These are phyloP conservation scores for Ganoderma leucocontextum DNA, from an alignment of 1,284 basidiomycete species.

Conservation along the genomic window DNA sequence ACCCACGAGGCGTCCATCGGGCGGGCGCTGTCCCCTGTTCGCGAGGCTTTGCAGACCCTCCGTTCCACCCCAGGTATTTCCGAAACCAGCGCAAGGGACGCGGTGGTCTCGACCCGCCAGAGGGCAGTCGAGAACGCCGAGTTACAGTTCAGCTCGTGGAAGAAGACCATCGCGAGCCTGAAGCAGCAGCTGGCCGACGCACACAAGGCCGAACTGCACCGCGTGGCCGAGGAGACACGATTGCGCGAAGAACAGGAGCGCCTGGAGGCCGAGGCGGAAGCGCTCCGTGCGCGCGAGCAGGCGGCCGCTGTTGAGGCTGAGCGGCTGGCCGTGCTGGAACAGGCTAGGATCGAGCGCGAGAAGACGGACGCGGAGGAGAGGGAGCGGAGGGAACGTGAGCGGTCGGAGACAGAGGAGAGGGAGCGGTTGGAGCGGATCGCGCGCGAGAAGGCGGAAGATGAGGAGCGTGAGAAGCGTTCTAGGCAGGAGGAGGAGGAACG, in stretches of 20 bases:
- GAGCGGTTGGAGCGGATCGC: conserved; percentile 35
- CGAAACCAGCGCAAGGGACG: conserved; percentile 52
- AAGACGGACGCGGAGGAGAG: conserved; percentile 39
- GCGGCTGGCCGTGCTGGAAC: conserved; percentile 33
- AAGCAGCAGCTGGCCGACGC: conserved; percentile 42
- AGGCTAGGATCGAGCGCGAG: conserved; percentile 38
- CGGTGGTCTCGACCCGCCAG: conserved; percentile 55
- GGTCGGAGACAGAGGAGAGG: conserved; percentile 36
- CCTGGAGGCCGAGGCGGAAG: conserved; percentile 43
- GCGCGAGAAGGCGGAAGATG: conserved; percentile 36
- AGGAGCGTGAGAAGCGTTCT: conserved; percentile 28
- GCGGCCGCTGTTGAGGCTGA: conserved; percentile 35
- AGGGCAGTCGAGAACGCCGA: conserved; percentile 59
- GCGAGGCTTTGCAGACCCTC: conserved; percentile 60
- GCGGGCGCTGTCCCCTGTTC: conserved; percentile 59
- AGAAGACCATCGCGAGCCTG: conserved; percentile 51
- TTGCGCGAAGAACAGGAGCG: conserved; percentile 45
- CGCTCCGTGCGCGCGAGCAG: conserved; percentile 29
- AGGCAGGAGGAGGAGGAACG: conserved; percentile 33
- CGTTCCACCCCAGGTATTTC: conserved; percentile 50
- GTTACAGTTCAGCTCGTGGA: conserved; percentile 56
- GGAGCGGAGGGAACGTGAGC: conserved; percentile 44
- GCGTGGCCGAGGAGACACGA: conserved; percentile 42
- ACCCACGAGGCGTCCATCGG: conserved; percentile 41
- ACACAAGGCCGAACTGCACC: conserved; percentile 42